Evolutionary conservation across 2,329 filamentous ascomycete species (phyloP).

Genomic region (Metarhizium album): DNA sequence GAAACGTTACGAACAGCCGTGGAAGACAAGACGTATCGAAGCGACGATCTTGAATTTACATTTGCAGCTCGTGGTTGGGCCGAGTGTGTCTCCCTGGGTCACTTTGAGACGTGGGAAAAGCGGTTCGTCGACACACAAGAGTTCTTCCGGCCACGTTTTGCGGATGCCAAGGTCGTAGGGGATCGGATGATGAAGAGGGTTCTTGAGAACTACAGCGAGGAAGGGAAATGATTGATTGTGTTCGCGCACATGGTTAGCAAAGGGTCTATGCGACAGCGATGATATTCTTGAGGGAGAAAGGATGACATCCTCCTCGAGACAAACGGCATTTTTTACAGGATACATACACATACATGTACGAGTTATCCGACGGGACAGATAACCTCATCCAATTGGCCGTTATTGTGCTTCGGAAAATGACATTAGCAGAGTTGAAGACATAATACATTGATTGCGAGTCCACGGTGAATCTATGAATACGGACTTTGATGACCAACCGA

Average conservation of each 20-base stretch:
- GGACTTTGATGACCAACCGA: not conserved
- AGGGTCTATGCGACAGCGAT: not conserved
- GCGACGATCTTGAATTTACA: conserved; percentile 93
- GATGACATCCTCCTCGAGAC: too few relatives aligned
- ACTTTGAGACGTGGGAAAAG: conserved; percentile 88
- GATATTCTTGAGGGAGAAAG: not conserved
- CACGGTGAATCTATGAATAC: not conserved
- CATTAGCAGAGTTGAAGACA: too few relatives aligned
- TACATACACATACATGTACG: too few relatives aligned
- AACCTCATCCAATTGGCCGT: not conserved
- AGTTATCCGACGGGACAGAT: not conserved
- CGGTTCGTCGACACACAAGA: conserved; percentile 81
- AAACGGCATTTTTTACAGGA: not conserved
- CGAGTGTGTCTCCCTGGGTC: conserved; percentile 79
- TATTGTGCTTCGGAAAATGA: not conserved
- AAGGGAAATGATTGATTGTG: not conserved
- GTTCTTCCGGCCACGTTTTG: conserved; percentile 87
- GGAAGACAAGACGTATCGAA: conserved; percentile 83
- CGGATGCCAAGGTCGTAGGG: conserved; percentile 75
- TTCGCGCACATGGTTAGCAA: not conserved
- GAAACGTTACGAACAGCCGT: conserved; percentile 79
- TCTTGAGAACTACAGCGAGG: conserved; percentile 58
- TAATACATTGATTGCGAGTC: not conserved
- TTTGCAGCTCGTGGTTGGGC: conserved; percentile 96
- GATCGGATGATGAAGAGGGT: conserved; percentile 98